A percentile compares a stretch with the other conserved stretches of the same genome.
Evolutionary conservation across 2,329 filamentous ascomycete genomes (phyloP).

Genomic region (Alternaria viburni): DNA sequence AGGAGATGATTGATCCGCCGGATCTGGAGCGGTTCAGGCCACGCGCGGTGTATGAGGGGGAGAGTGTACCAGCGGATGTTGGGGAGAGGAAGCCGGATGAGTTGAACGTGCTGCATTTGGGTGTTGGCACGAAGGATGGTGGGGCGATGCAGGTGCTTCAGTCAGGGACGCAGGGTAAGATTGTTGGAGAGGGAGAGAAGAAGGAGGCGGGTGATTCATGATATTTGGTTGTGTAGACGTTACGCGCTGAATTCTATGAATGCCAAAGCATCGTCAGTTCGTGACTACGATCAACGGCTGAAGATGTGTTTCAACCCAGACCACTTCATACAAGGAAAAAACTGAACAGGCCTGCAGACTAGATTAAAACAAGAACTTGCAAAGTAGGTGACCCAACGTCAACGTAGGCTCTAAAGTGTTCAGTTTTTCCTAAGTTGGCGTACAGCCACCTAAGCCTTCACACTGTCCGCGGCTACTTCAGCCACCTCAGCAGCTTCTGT

Average conservation of each 20-base stretch:
- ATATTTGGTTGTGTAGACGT: neutral
- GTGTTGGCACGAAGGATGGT: constrained; percentile 19
- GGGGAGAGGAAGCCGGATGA: constrained; percentile 25
- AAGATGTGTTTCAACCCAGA: too few species aligned
- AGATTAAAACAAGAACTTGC: too few species aligned
- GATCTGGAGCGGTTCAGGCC: constrained; percentile 66
- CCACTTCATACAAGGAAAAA: neutral
- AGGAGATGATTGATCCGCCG: constrained; percentile 73
- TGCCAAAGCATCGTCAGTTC: neutral
- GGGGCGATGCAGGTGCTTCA: constrained; percentile 23
- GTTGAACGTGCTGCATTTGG: constrained; percentile 32
- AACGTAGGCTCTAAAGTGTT: neutral
- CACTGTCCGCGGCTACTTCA: neutral
- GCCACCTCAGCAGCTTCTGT: neutral
- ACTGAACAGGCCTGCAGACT: too few species aligned
- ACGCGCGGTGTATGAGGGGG: constrained; percentile 39
- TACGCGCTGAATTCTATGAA: neutral
- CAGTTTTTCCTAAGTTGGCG: neutral
- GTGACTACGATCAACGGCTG: neutral
- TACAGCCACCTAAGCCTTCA: neutral
- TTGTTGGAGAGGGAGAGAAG: neutral
- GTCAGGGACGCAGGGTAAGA: neutral
- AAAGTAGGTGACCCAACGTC: neutral
- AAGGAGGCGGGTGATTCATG: neutral
- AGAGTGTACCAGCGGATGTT: constrained; percentile 12